Base-by-base conservation (phyloP, 148 eudicot species). In the Rhododendron henanense region DNA sequence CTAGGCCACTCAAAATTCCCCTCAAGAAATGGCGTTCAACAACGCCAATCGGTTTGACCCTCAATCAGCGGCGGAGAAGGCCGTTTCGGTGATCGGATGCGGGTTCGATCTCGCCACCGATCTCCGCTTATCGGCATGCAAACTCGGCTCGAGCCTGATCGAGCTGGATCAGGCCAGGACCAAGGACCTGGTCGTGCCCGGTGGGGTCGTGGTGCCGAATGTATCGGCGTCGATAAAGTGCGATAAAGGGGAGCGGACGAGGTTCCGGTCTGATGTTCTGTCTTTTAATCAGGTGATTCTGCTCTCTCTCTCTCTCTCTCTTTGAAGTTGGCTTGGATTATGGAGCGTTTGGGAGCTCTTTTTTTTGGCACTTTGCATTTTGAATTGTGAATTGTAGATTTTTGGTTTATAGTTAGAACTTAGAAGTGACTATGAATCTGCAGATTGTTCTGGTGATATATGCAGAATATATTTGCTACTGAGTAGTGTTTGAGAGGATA, bases 171-270 rank as follows among this genome's bases (percentile, higher is more conserved):
- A 88, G 80, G 85, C 53, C 53, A 59, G 41, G 44, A 78, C 79
- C 16, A 90, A 91, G 85, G 96, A 96, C 84, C 71, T 96, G 78
- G 86, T 90, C 11, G 87, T 97, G n/a, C 99, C 99, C 0, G 98
- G 96, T 31, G 94, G 98, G 35, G 88, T 92, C 39, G 92, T 93
- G 18, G 95, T 97, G 19, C 59, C 89, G 1, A 18, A 84, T 65
- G 97, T 92, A 0, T 90, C 96, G 41, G 61, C 87, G 53, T 85
- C 91, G 81, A 95, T 97, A 71, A 94, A 94, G 92, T 94, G 95
- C 83, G 99, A 94, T 90, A 97, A 95, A 88, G 99, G 99, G 73
- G 99, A 97, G 85, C 94, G 97, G 48, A 97, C 94, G 10, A 91
- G 99, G 85, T 95, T 97, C 81, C 90, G 93, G 75, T 97, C 99